These are phyloP conservation scores for Cytospora piceicola DNA, from an alignment of 2,329 filamentous ascomycete species.

Conservation along the genomic window DNA sequence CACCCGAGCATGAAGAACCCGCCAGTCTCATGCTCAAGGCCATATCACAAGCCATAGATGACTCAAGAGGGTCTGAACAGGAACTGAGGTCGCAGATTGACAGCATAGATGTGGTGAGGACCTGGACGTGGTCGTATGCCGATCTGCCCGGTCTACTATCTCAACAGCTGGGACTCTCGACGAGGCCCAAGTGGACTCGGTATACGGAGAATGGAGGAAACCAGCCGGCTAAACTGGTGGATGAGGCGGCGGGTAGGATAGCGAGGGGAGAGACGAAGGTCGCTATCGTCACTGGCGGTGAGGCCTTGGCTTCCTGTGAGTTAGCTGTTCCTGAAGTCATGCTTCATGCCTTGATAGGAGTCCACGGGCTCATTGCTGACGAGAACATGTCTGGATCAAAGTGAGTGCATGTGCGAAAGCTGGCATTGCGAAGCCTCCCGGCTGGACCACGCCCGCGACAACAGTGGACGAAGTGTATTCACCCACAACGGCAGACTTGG, in stretches of 20 bases:
- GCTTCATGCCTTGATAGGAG: background rate
- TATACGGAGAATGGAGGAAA: constrained; percentile 66
- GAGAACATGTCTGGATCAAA: background rate
- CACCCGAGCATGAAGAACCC: constrained; percentile 62
- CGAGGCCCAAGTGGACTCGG: constrained; percentile 47
- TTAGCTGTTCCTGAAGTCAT: background rate
- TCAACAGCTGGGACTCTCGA: constrained; percentile 49
- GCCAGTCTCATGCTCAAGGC: constrained; percentile 61
- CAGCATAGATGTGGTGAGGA: constrained; percentile 61
- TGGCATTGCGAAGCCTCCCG: constrained; percentile 52
- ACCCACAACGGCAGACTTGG: constrained; percentile 53
- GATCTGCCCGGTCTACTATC: constrained; percentile 60
- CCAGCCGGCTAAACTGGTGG: constrained; percentile 64
- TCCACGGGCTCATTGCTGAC: constrained; percentile 1
- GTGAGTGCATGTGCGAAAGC: constrained; percentile 42
- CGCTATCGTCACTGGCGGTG: constrained; percentile 65
- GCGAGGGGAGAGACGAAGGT: constrained; percentile 57
- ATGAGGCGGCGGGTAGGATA: constrained; percentile 64
- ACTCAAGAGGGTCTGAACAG: constrained; percentile 45
- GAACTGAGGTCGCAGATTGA: constrained; percentile 54
- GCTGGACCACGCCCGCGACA: constrained; percentile 57
- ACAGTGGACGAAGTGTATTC: constrained; percentile 35
- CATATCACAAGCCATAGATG: constrained; percentile 54
- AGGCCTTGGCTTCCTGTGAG: constrained; percentile 64
- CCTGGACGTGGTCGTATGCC: constrained; percentile 69